Base-by-base conservation (phyloP, 495 filamentous ascomycete genomes). In the Thermothielavioides terrestris region DNA sequence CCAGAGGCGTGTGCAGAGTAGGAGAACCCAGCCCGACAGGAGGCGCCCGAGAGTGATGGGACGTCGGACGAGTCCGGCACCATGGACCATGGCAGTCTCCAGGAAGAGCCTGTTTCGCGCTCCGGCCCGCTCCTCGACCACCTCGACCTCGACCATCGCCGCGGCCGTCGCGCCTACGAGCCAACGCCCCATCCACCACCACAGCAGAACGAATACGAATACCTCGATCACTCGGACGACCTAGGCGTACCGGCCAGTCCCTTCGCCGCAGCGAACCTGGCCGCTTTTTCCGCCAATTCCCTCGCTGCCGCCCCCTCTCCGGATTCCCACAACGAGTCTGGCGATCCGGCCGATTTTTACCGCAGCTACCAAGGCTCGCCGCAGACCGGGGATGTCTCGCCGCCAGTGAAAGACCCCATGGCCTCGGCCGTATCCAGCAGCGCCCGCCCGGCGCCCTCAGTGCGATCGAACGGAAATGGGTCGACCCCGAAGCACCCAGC, bases 311-410 rank as follows among this genome's bases (percentile, higher is more conserved):
- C 54, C 50, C 63, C 58, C 62, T 43, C 48, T 49, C 50, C 67
- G 59, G 58, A 65, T 52, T 59, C 64, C 51, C 50, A 39, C 62
- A 58, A 63, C 61, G 66, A 66, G 52, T 42, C 56, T 50, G 53
- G 63, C 58, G 64, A 75, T 48, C 74, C 74, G 30, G 75, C 71
- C 68, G 67, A 77, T 46, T 79, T 76, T 57, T 78, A 79, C 59
- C 66, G 69, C 54, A 69, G 64, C 57, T 73, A 73, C 54, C 68
- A 61, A 46, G 63, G 63, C 40, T 53, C 57, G 27, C 67, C 66
- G 27, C 67, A 68, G 41, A 17, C 51, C 30, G 53, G 55, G 35
- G 25, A 60, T 60, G 58, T 42, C 46, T 15, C 51, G 28, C 31
- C 52, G 35, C 50, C 56, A 15, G 15, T 54, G 31, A 55, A 54